A percentile compares a stretch with the other conserved stretches of the same genome.
Evolutionary conservation across 2,329 filamentous ascomycete species (phyloP).

Genomic region (Zarea fungicola): DNA sequence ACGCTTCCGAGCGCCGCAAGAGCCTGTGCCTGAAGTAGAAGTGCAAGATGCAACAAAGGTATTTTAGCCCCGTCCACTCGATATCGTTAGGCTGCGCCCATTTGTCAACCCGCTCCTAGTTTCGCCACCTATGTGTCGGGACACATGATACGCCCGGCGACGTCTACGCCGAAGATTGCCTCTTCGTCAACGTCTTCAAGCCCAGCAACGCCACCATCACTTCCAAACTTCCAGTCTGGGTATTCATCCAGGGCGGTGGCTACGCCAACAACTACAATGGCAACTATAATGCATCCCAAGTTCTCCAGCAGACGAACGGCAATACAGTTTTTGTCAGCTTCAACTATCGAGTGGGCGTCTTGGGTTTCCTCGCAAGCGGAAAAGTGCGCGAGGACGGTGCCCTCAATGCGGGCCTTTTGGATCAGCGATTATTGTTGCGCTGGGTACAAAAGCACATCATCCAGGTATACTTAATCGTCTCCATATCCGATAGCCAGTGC

Average conservation of each 20-base stretch:
- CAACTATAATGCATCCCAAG: slow-evolving; percentile 45
- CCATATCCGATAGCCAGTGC: neutral
- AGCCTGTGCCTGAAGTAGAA: slow-evolving; percentile 30
- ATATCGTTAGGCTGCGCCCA: neutral
- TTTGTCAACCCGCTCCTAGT: slow-evolving; percentile 25
- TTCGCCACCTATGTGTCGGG: slow-evolving; percentile 40
- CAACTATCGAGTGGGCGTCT: slow-evolving; percentile 58
- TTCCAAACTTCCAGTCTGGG: slow-evolving; percentile 32
- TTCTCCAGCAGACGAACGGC: slow-evolving; percentile 38
- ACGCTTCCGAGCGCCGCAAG: slow-evolving; percentile 45
- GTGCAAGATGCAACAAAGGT: slow-evolving; percentile 33
- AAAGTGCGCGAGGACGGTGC: slow-evolving; percentile 49
- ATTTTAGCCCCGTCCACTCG: slow-evolving; percentile 14
- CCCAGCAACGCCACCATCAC: slow-evolving; percentile 27
- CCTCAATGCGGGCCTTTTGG: slow-evolving; percentile 59
- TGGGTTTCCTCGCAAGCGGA: slow-evolving; percentile 57
- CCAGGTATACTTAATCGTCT: slow-evolving; percentile 26
- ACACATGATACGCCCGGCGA: slow-evolving; percentile 22
- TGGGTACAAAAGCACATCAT: slow-evolving; percentile 59
- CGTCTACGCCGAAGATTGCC: slow-evolving; percentile 38
- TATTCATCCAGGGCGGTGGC: slow-evolving; percentile 41
- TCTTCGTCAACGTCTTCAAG: slow-evolving; percentile 45
- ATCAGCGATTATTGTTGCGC: slow-evolving; percentile 54
- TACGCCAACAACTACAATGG: slow-evolving; percentile 44
- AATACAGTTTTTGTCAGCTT: slow-evolving; percentile 54